A percentile compares a stretch with the other conserved stretches of the same genome.
These are phyloP conservation scores for Prunus campanulata DNA, from an alignment of 306 rosid genomes.

Conservation along the genomic window DNA sequence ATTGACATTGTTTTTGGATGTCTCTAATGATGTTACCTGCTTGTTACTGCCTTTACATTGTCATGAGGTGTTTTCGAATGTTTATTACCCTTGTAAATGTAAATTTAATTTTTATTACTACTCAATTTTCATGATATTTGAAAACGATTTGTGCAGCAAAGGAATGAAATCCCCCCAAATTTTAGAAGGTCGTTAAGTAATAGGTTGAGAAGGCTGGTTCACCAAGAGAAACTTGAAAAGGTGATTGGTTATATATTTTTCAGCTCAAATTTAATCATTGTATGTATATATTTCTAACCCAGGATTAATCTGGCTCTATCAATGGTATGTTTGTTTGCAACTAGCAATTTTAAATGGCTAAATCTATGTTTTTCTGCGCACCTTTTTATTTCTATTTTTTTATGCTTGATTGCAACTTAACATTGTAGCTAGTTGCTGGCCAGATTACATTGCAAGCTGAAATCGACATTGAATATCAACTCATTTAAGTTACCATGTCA, in stretches of 20 bases:
- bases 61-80: neutral
- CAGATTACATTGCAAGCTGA: neutral
- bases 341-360: neutral
- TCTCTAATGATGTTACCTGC: neutral
- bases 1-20: neutral
- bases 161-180: constrained; percentile 35
- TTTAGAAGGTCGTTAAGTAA: constrained; percentile 32
- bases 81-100: neutral
- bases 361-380: neutral
- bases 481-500: neutral
- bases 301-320: neutral
- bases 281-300: neutral
- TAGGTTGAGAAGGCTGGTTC: constrained; percentile 39
- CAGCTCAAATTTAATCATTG: neutral
- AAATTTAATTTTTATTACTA: neutral
- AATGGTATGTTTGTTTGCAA: neutral
- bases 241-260: constrained; percentile 12
- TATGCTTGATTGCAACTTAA: neutral
- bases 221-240: constrained; percentile 43
- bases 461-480: neutral
- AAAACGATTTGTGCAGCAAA: constrained; percentile 34
- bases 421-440: neutral
- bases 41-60: no score
- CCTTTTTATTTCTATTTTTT: no score
- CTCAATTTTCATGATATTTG: neutral